Conservation (phyloP, 2,329 filamentous ascomycete species). For the Malbranchea zuffiana region DNA sequence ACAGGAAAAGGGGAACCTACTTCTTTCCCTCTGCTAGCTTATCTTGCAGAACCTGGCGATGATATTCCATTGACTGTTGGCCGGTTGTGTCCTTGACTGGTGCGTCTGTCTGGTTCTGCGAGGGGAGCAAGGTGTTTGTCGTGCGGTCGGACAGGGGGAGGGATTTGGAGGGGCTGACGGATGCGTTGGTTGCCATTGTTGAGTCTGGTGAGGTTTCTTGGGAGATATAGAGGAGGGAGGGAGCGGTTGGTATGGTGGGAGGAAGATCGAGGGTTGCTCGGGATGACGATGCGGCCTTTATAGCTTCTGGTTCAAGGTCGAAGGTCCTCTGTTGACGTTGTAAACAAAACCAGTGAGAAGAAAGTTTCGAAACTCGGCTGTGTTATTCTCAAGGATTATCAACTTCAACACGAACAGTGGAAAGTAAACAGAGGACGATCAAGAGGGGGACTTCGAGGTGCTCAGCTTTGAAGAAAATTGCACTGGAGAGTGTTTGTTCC, state of each 20-base stretch:
- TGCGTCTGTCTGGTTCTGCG: constrained; percentile 11
- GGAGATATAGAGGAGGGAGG: neutral
- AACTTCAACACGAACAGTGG: too few relatives aligned
- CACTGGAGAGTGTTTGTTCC: too few relatives aligned
- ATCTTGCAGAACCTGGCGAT: constrained; percentile 33
- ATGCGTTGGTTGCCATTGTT: constrained; percentile 7
- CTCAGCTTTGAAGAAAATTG: too few relatives aligned
- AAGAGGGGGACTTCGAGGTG: too few relatives aligned
- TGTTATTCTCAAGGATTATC: too few relatives aligned
- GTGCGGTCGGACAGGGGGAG: constrained; percentile 32
- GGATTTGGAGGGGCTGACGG: constrained; percentile 15
- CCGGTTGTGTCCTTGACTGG: constrained; percentile 25
- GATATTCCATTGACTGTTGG: constrained; percentile 35
- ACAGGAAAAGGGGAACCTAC: constrained; percentile 20
- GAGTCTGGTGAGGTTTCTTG: neutral
- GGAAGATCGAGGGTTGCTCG: neutral
- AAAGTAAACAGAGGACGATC: too few relatives aligned
- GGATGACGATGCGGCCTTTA: too few relatives aligned
- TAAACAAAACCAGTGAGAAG: too few relatives aligned
- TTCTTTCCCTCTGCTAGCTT: constrained; percentile 32
- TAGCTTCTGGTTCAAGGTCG: too few relatives aligned
- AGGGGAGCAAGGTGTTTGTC: constrained; percentile 32
- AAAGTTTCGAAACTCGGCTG: too few relatives aligned
- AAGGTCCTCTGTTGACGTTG: too few relatives aligned
- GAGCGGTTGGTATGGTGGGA: constrained; percentile 1